phyloP scores from a whole-genome alignment of 768 basidiomycete species.

The Mycena amicta region DNA sequence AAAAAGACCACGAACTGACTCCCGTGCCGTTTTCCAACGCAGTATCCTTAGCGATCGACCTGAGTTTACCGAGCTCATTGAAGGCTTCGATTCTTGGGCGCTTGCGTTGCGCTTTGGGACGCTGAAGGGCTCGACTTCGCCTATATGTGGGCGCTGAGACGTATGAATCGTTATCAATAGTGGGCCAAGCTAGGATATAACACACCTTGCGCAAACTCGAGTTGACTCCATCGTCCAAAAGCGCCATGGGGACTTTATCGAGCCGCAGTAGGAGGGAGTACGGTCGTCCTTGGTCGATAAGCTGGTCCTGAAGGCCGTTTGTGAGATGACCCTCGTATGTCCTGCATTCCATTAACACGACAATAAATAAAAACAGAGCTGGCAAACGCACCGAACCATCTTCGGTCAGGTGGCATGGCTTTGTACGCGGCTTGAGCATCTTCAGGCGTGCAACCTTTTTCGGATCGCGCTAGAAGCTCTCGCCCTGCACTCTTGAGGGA shows the following conservation, averaged over 20 bases:
- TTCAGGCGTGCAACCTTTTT: conserved; percentile 84
- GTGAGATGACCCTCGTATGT: conserved; percentile 98
- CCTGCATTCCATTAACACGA: conserved; percentile 47
- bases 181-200: conserved; percentile 2
- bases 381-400: conserved; percentile 88
- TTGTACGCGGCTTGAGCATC: conserved; percentile 90
- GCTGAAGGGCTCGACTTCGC: conserved; percentile 91
- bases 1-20: conserved; percentile 42
- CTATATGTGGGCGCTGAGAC: conserved; percentile 82
- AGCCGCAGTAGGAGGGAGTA: conserved; percentile 92
- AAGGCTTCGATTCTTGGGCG: conserved; percentile 84
- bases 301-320: conserved; percentile 92
- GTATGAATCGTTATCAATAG: too few species aligned
- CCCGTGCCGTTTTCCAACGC: conserved; percentile 40
- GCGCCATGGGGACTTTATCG: conserved; percentile 96
- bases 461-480: conserved; percentile 98
- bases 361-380: conserved; percentile 7
- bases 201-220: conserved; percentile 75
- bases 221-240: conserved; percentile 88
- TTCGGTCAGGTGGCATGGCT: conserved; percentile 89
- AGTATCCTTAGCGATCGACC: conserved; percentile 54
- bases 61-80: conserved; percentile 79
- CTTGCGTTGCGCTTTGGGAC: conserved; percentile 94
- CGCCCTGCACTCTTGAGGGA: conserved; percentile 80
- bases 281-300: conserved; percentile 83